Conservation (phyloP, 495 filamentous ascomycete species). For the Penicillium paradoxum region DNA sequence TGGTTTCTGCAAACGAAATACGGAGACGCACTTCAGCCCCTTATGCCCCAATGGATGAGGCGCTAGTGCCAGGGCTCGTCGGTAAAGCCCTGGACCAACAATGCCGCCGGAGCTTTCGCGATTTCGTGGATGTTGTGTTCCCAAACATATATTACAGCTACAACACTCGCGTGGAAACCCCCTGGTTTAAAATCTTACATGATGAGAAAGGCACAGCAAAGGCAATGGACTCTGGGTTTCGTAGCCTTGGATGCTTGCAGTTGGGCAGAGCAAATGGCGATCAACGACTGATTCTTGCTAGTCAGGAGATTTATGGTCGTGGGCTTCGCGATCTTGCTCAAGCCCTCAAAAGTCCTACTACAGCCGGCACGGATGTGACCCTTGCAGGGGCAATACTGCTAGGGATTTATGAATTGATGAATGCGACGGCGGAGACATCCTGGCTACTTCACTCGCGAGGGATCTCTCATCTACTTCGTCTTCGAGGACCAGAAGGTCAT, state of each 20-base stretch:
- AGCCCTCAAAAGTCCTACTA: conserved; percentile 10
- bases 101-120: conserved; percentile 19
- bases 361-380: conserved; percentile 17
- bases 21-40: too few species aligned
- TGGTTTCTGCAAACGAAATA: background rate
- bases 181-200: conserved; percentile 22
- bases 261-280: conserved; percentile 16
- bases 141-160: conserved; percentile 13
- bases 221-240: conserved; percentile 13
- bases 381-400: conserved; percentile 27
- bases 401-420: conserved; percentile 31
- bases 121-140: conserved; percentile 17
- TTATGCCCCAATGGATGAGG: conserved; percentile 16
- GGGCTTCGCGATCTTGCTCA: conserved; percentile 12
- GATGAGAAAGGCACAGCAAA: conserved; percentile 1
- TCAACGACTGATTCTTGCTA: conserved; percentile 8
- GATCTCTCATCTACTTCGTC: conserved; percentile 22
- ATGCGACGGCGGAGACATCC: conserved; percentile 18
- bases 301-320: conserved; percentile 23
- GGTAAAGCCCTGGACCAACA: conserved; percentile 14
- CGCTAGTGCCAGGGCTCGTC: conserved; percentile 12
- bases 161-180: conserved; percentile 12
- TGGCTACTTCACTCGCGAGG: conserved; percentile 38
- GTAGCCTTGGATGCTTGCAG: conserved; percentile 15
- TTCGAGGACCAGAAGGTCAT: conserved; percentile 28